phyloP scores from a whole-genome alignment of 2,329 filamentous ascomycete genomes.

The Venturia oleaginea region DNA sequence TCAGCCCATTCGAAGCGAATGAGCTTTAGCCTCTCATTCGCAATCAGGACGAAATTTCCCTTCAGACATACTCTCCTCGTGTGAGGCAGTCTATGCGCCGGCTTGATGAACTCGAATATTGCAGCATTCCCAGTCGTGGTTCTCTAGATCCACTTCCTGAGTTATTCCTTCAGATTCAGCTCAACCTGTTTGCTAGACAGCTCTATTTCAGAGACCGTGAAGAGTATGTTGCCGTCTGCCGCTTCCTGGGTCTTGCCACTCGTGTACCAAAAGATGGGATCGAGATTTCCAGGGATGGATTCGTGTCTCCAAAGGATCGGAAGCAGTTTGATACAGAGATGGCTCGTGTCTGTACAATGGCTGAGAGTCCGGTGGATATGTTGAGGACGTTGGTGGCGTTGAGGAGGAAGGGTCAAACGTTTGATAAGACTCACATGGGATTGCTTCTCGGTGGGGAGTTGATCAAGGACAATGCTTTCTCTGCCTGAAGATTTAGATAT shows the following conservation, averaged over 20 bases:
- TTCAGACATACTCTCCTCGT: slow-evolving; percentile 48
- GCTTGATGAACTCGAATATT: slow-evolving; percentile 41
- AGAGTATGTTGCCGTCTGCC: slow-evolving; percentile 47
- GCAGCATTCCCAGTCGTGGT: slow-evolving; percentile 26
- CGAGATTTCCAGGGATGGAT: background rate
- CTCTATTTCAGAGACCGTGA: slow-evolving; percentile 48
- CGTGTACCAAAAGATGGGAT: background rate
- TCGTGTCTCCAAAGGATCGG: background rate
- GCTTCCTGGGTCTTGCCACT: slow-evolving; percentile 40
- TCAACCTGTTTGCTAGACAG: slow-evolving; percentile 61
- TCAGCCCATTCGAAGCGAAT: slow-evolving; percentile 55
- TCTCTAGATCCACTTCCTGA: background rate
- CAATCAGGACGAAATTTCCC: slow-evolving; percentile 24
- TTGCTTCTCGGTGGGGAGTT: background rate
- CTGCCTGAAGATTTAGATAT: background rate
- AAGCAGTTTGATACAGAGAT: background rate
- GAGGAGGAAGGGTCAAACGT: background rate
- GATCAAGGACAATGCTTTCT: background rate
- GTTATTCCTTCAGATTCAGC: slow-evolving; percentile 27
- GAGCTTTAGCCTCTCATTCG: slow-evolving; percentile 36
- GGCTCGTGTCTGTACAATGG: background rate
- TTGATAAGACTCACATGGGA: background rate
- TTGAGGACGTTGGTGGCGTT: background rate
- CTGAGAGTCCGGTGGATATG: background rate
- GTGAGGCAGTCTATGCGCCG: slow-evolving; percentile 24